phyloP scores from a whole-genome alignment of 2,329 filamentous ascomycete species.

The Neopestalotiopsis sp. region DNA sequence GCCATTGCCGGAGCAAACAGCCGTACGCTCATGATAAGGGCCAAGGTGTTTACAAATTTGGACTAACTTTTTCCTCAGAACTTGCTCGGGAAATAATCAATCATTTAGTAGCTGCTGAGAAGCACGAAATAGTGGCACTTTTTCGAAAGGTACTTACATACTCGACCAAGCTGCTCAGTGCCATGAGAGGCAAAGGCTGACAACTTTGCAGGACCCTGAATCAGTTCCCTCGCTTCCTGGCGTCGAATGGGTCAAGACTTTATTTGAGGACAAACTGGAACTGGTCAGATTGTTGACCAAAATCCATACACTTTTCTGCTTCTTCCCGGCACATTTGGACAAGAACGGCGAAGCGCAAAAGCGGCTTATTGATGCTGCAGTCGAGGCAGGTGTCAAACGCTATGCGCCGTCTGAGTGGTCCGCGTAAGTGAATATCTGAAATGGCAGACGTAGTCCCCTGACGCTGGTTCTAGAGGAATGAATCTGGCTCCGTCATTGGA shows the following conservation, averaged over 20 bases:
- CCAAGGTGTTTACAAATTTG: background rate
- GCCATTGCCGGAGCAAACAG: slow-evolving; percentile 4
- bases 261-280: background rate
- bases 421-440: slow-evolving; percentile 24
- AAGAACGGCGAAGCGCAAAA: slow-evolving; percentile 37
- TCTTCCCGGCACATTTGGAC: slow-evolving; percentile 20
- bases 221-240: background rate
- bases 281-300: background rate
- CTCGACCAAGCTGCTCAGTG: too few species aligned
- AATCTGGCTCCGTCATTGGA: background rate
- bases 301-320: slow-evolving; percentile 7
- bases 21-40: background rate
- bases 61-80: background rate
- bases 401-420: slow-evolving; percentile 45
- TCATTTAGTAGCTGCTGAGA: background rate
- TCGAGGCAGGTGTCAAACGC: slow-evolving; percentile 43
- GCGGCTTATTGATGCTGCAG: slow-evolving; percentile 44
- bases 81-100: slow-evolving; percentile 3
- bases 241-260: background rate
- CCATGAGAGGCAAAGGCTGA: background rate
- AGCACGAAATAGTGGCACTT: background rate
- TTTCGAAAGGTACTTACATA: background rate
- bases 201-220: background rate
- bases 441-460: background rate
- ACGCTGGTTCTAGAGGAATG: background rate